Conservation (phyloP, 441 rosid species). For the Sinapis alba region DNA sequence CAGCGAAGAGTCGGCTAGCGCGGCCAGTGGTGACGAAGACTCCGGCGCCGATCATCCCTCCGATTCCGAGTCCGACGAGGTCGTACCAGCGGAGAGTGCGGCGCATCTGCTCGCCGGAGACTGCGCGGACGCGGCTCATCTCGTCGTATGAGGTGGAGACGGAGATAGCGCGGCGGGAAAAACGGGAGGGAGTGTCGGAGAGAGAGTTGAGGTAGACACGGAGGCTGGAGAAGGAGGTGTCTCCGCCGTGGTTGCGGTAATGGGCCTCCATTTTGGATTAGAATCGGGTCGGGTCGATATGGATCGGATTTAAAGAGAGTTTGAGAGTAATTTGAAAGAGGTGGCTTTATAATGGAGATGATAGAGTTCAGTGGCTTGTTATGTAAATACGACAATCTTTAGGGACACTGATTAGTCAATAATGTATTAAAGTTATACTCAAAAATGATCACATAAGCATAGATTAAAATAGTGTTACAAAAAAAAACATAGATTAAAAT, state of each 20-base stretch:
- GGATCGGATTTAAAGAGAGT: not conserved
- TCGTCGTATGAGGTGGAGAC: slow-evolving; percentile 77
- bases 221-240: slow-evolving; percentile 65
- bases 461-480: not conserved
- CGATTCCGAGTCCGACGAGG: slow-evolving; percentile 80
- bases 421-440: slow-evolving; percentile 2
- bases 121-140: slow-evolving; percentile 61
- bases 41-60: slow-evolving; percentile 98
- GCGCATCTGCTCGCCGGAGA: slow-evolving; percentile 70
- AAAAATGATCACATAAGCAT: not conserved
- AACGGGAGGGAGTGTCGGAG: slow-evolving; percentile 61
- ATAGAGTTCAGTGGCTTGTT: slow-evolving; percentile 7
- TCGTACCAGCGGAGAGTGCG: slow-evolving; percentile 80
- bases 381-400: slow-evolving; percentile 11
- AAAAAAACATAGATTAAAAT: not conserved
- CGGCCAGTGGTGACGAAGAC: slow-evolving; percentile 81
- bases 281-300: slow-evolving; percentile 13
- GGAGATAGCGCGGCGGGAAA: slow-evolving; percentile 71
- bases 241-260: slow-evolving; percentile 24
- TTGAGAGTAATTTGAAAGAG: slow-evolving; percentile 1
- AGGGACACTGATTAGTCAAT: slow-evolving; percentile 3
- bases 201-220: slow-evolving; percentile 65
- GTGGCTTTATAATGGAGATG: slow-evolving; percentile 24
- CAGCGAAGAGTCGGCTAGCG: slow-evolving; percentile 63
- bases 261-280: slow-evolving; percentile 32